Base-by-base conservation (phyloP, 208 protist species). In the Sergeia podlipaevii region DNA sequence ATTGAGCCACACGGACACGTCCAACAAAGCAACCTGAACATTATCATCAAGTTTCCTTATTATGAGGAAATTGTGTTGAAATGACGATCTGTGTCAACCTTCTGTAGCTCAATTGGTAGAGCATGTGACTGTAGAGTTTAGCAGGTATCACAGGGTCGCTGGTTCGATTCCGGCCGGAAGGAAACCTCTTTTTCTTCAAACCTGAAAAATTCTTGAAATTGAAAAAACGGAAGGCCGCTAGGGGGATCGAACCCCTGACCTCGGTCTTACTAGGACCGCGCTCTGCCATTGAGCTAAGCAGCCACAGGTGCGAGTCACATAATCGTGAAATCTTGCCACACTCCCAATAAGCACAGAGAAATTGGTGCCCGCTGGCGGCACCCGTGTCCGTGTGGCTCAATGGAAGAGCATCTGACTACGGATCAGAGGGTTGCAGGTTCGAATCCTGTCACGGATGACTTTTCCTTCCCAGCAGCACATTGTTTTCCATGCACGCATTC, bases 251-350 rank as follows among this genome's bases (percentile, higher is more conserved):
- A 93, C 85, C 78, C 85, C 75, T 76, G 81, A 89, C 85, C 80
- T 93, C 79, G 76, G 85, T 89, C 85, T 88, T 88, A 92, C 80
- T 92, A 87, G 80, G 80, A 85, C 80, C 75, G 80, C 80, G 85
- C 85, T 92, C 85, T 92, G 77, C 85, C 85, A 92, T 87, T 92
- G 77, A 89, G 85, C 85, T 92, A 89, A 92, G 85, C 85, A 73
- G 85, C 80, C 79, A 77, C 56, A 46, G 8, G 0, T 21, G 33
- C 33, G 34, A 33, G 30, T 30, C 11, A 0, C 37, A 0, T 6
- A 30, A 24, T 57, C 18, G 18, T 38, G 15, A 38, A 10, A 38
- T 38, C 34, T n/a, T n/a, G n/a, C n/a, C n/a, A n/a, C n/a, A n/a
- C n/a, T n/a, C n/a, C n/a, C n/a, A n/a, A n/a, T n/a, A n/a, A n/a